Base-by-base conservation (phyloP, 345 rosid genomes). In the Arabis alpina region DNA sequence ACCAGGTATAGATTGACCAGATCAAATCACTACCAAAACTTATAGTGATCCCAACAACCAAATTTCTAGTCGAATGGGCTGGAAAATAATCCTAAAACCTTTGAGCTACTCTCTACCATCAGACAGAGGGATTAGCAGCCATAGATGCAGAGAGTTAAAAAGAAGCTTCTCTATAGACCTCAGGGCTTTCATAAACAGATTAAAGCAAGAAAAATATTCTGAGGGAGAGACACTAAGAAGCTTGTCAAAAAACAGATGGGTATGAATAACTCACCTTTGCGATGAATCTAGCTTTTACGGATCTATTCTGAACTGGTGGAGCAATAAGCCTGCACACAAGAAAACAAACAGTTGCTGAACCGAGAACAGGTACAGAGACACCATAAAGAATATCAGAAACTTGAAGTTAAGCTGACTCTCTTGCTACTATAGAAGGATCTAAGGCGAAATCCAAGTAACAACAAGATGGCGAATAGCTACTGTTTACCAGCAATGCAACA, bases 271-370 rank as follows among this genome's bases (percentile, higher is more conserved):
- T 49, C 80, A 91, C 97, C 93, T 91, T 86, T 6, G 77, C 54
- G 32, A 62, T 34, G 73, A n/a, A 49, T 41, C 61, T 43, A 49
- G 67, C 25, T 1, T 24, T 41, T 34, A 43, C n/a, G 23, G 14
- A 63, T 47, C 6, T 63, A 25, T 64, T 77, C 74, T 80, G 87
- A 34, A 27, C 80, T 39, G 61, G 64, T 40, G 75, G 69, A 70
- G 80, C 71, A 42, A 81, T 84, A 58, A 58, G 63, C 85, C 90
- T 86, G 87, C 83, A 84, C 27, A 36, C 2, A 51, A 24, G 11
- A 3, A 15, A 6, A 3, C 13, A 47, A 16, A 40, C 10, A 15
- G 10, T 14, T 14, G 19, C 42, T 73, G n/a, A 73, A 37, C 51
- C 19, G 45, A 55, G 28, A 64, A 47, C 44, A 36, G 1, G 3